Base-by-base conservation (phyloP, 2,329 filamentous ascomycete species). In the Fusarium buharicum region DNA sequence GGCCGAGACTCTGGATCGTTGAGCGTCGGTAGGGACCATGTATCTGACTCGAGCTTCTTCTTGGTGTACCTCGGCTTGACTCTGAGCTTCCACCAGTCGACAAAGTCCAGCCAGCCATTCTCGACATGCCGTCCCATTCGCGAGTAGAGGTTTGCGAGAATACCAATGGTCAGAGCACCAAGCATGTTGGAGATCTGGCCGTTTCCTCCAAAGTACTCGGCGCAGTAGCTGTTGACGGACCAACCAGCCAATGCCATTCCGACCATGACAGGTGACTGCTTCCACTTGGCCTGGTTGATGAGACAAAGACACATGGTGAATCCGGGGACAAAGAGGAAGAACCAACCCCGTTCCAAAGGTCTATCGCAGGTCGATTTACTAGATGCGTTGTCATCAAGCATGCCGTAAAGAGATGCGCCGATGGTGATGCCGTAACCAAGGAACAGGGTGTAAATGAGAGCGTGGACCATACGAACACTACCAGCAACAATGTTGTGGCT, bases 231-330 rank as follows among this genome's bases (percentile, higher is more conserved):
- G 75, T 90, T 94, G 68, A 92, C 89, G 8, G 87, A 79, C 71
- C 90, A 95, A 9, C 91, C 92, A 0, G 86, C 84, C 28, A 92
- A 78, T 0, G 91, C 86, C 68, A 96, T 93, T 55, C 85, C 39
- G 4, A 90, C 77, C 90, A 94, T 94, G 46, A 90, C 82, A 0
- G 91, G 90, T 28, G 87, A 84, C 72, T 94, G 91, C 68, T 86
- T 89, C 85, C 85, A 91, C 75, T 92, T 92, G 56, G 90, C 90
- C 66, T 94, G 90, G 75, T 93, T 93, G 73, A 94, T 89, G 69
- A 93, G 82, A 59, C 90, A 89, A 0, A 94, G 81, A 64, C 89
- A 92, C 31, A 92, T 73, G 4, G 91, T 87, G 75, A 94, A 96
- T 6, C 82, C 77, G 0, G 90, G 84, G 0, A 95, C 92, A 69